phyloP scores from a whole-genome alignment of 805 yeast genomes.

The Suhomyces kilbournensis region DNA sequence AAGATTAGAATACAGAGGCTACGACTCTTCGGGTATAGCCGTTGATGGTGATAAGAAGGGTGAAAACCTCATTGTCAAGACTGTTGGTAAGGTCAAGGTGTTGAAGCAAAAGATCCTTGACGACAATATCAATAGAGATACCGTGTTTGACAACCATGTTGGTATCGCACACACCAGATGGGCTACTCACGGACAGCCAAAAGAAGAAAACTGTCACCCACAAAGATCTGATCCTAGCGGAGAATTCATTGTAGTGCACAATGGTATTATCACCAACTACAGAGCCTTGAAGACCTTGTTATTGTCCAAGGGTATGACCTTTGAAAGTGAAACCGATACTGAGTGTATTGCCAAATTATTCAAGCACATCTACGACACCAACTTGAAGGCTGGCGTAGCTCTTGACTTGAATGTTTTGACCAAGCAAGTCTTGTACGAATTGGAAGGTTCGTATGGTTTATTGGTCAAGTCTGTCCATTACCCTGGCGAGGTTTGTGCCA shows the following conservation, averaged over 20 bases:
- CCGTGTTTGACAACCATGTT: constrained; percentile 75
- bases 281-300: constrained; percentile 85
- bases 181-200: constrained; percentile 99
- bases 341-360: constrained; percentile 96
- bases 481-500: constrained; percentile 95
- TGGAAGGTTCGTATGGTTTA: constrained; percentile 97
- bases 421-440: constrained; percentile 85
- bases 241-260: constrained; percentile 92
- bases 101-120: constrained; percentile 63
- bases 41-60: constrained; percentile 82
- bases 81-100: constrained; percentile 87
- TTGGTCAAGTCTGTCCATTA: constrained; percentile 87
- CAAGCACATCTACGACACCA: constrained; percentile 83
- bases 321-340: constrained; percentile 94
- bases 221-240: constrained; percentile 81
- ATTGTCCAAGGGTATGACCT: constrained; percentile 70
- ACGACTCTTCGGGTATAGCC: constrained; percentile 96
- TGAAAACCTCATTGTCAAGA: constrained; percentile 71
- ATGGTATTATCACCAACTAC: constrained; percentile 96
- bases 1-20: constrained; percentile 95
- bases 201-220: constrained; percentile 87
- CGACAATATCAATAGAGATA: constrained; percentile 53
- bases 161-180: constrained; percentile 99
- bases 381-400: constrained; percentile 66
- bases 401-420: constrained; percentile 89